Conservation (phyloP, 306 rosid genomes). For the Glycine latifolia region DNA sequence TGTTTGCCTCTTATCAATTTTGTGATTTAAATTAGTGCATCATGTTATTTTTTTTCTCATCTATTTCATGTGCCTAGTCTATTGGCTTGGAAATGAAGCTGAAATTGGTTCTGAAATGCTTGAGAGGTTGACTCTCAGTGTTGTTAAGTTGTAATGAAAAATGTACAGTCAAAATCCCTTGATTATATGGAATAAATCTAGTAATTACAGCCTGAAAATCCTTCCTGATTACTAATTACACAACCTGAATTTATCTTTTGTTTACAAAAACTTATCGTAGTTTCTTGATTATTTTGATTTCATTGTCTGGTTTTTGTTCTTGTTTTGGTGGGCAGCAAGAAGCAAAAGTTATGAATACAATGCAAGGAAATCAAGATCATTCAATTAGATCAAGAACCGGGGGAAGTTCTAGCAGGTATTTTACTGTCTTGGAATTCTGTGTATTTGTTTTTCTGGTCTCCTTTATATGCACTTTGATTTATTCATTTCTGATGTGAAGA, state of each 20-base stretch:
- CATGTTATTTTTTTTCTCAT: not conserved
- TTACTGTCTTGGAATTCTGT: constrained; percentile 22
- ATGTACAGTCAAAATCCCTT: not conserved
- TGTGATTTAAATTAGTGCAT: not conserved
- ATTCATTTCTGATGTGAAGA: constrained; percentile 32
- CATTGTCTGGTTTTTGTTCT: not conserved
- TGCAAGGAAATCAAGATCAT: constrained; percentile 53
- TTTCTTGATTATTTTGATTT: constrained; percentile 40
- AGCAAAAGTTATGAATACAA: constrained; percentile 65
- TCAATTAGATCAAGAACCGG: constrained; percentile 50
- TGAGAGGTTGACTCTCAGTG: not conserved
- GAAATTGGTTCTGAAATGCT: not conserved
- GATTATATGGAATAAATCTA: not conserved
- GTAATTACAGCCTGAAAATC: not conserved
- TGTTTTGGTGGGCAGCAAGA: constrained; percentile 65
- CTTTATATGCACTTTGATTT: constrained; percentile 1
- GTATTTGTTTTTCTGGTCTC: not conserved
- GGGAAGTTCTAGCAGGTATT: constrained; percentile 69
- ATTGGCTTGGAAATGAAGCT: not conserved
- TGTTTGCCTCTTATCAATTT: constrained; percentile 1
- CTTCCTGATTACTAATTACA: not conserved
- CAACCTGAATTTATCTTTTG: not conserved
- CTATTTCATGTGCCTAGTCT: not conserved
- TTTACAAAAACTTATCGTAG: constrained; percentile 33
- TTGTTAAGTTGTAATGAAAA: not conserved